A percentile compares a stretch with the other conserved stretches of the same genome.
phyloP scores from a whole-genome alignment of 1,139 yeast species.

The Cylindricascospora bacillispora region DNA sequence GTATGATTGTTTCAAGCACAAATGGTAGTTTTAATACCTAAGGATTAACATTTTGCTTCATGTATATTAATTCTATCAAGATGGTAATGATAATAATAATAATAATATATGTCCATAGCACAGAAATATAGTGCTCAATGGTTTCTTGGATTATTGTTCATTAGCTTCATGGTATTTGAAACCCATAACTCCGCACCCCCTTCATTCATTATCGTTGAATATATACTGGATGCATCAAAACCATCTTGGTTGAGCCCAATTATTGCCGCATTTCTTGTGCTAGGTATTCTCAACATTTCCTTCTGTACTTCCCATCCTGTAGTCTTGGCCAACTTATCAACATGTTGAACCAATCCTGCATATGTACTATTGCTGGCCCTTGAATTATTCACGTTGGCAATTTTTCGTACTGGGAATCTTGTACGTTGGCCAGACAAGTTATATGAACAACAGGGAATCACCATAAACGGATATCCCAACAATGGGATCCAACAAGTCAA shows the following conservation, averaged over 20 bases:
- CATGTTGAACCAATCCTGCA: slow-evolving; percentile 77
- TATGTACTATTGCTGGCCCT: slow-evolving; percentile 46
- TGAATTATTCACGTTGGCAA: slow-evolving; percentile 5
- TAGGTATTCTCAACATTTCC: slow-evolving; percentile 86
- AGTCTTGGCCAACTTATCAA: slow-evolving; percentile 47
- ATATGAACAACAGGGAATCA: slow-evolving; percentile 93
- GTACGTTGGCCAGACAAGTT: slow-evolving; percentile 63
- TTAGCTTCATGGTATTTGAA: slow-evolving; percentile 56
- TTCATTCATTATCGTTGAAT: slow-evolving; percentile 51
- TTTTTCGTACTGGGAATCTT: slow-evolving; percentile 33
- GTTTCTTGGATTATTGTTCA: slow-evolving; percentile 29
- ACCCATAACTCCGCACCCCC: slow-evolving; percentile 94
- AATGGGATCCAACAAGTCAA: slow-evolving; percentile 93
- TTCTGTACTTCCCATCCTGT: slow-evolving; percentile 80
- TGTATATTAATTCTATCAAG: too few relatives aligned
- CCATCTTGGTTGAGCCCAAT: slow-evolving; percentile 41
- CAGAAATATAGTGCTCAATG: slow-evolving; percentile 10
- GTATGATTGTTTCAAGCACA: too few relatives aligned
- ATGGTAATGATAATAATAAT: too few relatives aligned
- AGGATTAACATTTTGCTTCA: too few relatives aligned
- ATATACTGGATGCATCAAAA: slow-evolving; percentile 30
- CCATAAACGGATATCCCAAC: slow-evolving; percentile 74
- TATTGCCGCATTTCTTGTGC: slow-evolving; percentile 86
- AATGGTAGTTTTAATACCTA: too few relatives aligned
- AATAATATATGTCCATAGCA: too few relatives aligned